Base-by-base conservation (phyloP, 495 filamentous ascomycete species). In the Neurospora terricola region DNA sequence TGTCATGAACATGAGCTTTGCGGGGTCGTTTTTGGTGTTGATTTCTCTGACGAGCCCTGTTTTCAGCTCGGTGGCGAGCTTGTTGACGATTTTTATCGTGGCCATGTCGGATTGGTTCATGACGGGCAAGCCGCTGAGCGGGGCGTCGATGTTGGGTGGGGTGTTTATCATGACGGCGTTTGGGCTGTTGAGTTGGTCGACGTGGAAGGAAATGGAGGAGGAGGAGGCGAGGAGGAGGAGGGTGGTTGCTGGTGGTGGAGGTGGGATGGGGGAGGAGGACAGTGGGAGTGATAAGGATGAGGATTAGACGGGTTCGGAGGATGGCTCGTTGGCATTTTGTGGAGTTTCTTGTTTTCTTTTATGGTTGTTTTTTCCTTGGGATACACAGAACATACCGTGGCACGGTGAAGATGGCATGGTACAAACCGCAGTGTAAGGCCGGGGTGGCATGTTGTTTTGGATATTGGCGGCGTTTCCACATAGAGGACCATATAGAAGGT, bases 61-160 rank as follows among this genome's bases (percentile, higher is more conserved):
- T 9, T 85, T 99, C 6, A 94, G 91, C 72, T 94, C 91, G 18
- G 96, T 99, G 9, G 96, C 96, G 6, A 93, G 94, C 6, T 87
- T 99, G 54, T 87, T 99, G 37, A 98, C 96, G 18, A 98, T 99
- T 75, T 97, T 99, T 85, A 87, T 98, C 70, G 95, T 99, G 2
- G 95, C 95, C 0, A 86, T 98, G 43, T 91, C 91, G 40, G 96
- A 99, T 80, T 97, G 94, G 92, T 77, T 93, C 66, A 84, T 91
- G 73, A 94, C 92, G 2, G 93, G 93, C 34, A 85, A 89, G 72
- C 89, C 91, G 1, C 85, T 97, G 37, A 91, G 90, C 62, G 78
- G 85, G 3, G 91, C 94, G 1, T 91, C 94, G 5, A 86, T 98
- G 4, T 77, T 88, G 11, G 96, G 96, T n/a, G 94, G 96, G 3